Base-by-base conservation (phyloP, 495 filamentous ascomycete species). In the Aspergillus haitiensis region DNA sequence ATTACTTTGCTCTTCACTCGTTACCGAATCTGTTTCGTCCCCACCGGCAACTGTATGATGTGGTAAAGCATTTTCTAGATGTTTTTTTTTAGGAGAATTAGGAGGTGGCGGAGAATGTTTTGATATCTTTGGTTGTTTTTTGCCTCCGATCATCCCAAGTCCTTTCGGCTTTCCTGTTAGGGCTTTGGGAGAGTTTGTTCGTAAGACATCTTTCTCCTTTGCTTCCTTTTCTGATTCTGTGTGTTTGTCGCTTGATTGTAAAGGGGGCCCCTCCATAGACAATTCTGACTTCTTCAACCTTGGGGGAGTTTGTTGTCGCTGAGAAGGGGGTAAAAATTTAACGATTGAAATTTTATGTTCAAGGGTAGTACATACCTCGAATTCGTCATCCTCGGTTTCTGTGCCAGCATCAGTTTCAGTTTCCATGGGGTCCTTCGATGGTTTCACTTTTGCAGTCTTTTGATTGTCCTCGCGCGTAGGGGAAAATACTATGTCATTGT, bases 231-330 rank as follows among this genome's bases (percentile, higher is more conserved):
- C 42, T 45, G 44, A 31, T 21, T 58, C 42, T 27, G 40, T 36
- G 3, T 5, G 10, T 16, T 56, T 46, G 36, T 36, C 34, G 10
- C 37, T 10, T 1, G 16, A 12, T 21, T 47, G 8, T 0, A 27
- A 27, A 27, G 21, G 21, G 21, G 42, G 7, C 6, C 55, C 37
- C 52, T 52, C 13, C 52, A 54, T 40, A 5, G n/a, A 21, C 8
- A 59, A 56, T 42, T 61, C 60, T 12, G 33, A 16, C 15, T 58
- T 64, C 46, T 64, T 75, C 1, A 71, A 59, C 56, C 64, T 65
- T 10, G 74, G 70, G 31, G 74, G 70, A 7, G 69, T 75, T 64
- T 75, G 69, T 70, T 76, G 72, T 61, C 70, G 70, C 76, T 78
- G 56, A 3, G 27, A 53, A 45, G 36, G 54, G 45, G 13, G 21